Conservation (phyloP, 257 asterid genomes). For the Perilla frutescens region DNA sequence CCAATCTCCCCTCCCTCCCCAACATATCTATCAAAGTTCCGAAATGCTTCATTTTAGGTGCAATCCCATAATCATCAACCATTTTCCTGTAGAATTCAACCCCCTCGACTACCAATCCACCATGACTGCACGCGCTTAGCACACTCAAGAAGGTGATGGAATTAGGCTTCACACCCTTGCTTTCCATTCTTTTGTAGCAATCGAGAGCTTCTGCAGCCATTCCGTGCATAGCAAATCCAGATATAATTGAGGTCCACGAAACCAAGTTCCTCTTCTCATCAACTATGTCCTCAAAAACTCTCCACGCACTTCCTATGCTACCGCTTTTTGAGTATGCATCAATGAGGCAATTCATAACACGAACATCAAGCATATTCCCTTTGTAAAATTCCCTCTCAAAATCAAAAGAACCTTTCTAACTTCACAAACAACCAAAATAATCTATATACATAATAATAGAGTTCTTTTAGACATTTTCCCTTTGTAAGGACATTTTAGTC, state of each 20-base stretch:
- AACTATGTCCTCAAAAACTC: slow-evolving; percentile 53
- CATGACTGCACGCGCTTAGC: slow-evolving; percentile 73
- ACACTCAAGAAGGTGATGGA: slow-evolving; percentile 61
- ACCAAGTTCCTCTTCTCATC: slow-evolving; percentile 56
- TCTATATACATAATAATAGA: too few relatives aligned
- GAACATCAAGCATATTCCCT: slow-evolving; percentile 50
- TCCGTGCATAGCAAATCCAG: slow-evolving; percentile 74
- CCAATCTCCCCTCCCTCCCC: slow-evolving; percentile 23
- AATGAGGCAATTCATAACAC: slow-evolving; percentile 66
- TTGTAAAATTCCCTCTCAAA: too few relatives aligned
- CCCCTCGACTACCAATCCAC: slow-evolving; percentile 77
- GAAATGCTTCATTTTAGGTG: slow-evolving; percentile 65
- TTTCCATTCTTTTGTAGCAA: slow-evolving; percentile 54
- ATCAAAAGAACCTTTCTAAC: too few relatives aligned
- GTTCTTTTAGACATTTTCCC: too few relatives aligned
- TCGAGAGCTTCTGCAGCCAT: slow-evolving; percentile 67
- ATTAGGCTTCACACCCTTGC: slow-evolving; percentile 54
- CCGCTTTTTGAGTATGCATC: slow-evolving; percentile 79
- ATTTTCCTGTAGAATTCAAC: slow-evolving; percentile 58
- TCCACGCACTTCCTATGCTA: slow-evolving; percentile 51
- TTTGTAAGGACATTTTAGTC: too few relatives aligned
- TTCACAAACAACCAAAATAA: too few relatives aligned
- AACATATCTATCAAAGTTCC: slow-evolving; percentile 32
- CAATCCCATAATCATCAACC: slow-evolving; percentile 51
- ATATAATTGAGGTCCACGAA: slow-evolving; percentile 77